Evolutionary conservation across 2,329 filamentous ascomycete species (phyloP).

Genomic region (Fragosphaeria purpurea): DNA sequence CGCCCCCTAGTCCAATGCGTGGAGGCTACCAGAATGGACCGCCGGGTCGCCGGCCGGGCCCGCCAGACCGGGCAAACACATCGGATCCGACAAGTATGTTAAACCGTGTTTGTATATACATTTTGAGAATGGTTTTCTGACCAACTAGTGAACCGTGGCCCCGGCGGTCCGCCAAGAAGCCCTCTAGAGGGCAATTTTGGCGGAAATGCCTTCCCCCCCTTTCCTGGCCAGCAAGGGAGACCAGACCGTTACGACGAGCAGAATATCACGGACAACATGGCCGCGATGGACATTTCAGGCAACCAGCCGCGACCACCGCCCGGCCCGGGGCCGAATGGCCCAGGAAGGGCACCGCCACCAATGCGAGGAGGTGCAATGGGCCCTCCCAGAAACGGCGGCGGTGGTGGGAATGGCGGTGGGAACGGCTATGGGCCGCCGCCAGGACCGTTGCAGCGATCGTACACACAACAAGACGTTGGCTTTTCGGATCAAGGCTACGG

Average conservation of each 20-base stretch:
- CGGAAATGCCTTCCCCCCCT: conserved; percentile 31
- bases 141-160: conserved; percentile 16
- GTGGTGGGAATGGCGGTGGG: neutral
- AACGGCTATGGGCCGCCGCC: conserved; percentile 14
- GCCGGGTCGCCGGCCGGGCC: conserved; percentile 24
- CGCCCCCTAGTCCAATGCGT: conserved; percentile 22
- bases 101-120: too few species aligned
- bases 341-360: conserved; percentile 9
- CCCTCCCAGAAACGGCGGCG: conserved; percentile 15
- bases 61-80: conserved; percentile 25
- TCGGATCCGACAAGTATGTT: conserved; percentile 33
- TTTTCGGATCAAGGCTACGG: conserved; percentile 24
- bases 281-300: conserved; percentile 27
- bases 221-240: conserved; percentile 30
- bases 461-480: conserved; percentile 14
- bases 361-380: conserved; percentile 23
- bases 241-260: conserved; percentile 31
- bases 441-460: conserved; percentile 12
- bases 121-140: neutral
- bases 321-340: conserved; percentile 5
- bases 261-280: conserved; percentile 32
- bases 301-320: conserved; percentile 15
- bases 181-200: conserved; percentile 25
- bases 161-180: conserved; percentile 18
- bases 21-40: conserved; percentile 24